These are phyloP conservation scores for Lachancea kluyveri DNA, from an alignment of 805 yeast species.

Conservation along the genomic window DNA sequence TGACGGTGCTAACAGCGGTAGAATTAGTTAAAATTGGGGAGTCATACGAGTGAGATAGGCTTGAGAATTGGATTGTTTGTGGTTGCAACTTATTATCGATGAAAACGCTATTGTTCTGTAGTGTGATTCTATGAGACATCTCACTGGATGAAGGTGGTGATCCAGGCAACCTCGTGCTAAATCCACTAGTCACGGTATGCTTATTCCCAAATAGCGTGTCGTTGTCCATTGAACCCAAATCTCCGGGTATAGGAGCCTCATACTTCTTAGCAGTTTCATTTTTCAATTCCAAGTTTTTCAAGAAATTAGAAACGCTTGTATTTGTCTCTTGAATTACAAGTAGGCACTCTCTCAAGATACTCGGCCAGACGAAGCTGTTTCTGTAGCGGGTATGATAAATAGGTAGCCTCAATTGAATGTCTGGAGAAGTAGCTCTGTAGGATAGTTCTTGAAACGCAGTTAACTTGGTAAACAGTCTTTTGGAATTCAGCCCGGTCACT, in stretches of 20 bases:
- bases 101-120: constrained; percentile 21
- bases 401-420: constrained; percentile 42
- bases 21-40: constrained; percentile 24
- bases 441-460: constrained; percentile 77
- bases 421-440: constrained; percentile 47
- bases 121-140: constrained; percentile 17
- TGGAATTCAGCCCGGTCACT: constrained; percentile 54
- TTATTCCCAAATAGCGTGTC: constrained; percentile 32
- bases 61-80: constrained; percentile 6
- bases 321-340: constrained; percentile 46
- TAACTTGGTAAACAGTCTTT: constrained; percentile 42
- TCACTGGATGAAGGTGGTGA: constrained; percentile 10
- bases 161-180: constrained; percentile 14
- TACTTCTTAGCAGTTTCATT: constrained; percentile 7
- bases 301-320: constrained; percentile 28
- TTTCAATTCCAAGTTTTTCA: constrained; percentile 14
- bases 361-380: constrained; percentile 47
- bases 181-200: constrained; percentile 16
- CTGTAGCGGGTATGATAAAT: constrained; percentile 47
- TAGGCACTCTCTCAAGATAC: constrained; percentile 55
- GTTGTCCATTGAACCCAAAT: constrained; percentile 1
- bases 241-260: constrained; percentile 16
- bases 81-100: constrained; percentile 7
- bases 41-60: constrained; percentile 15
- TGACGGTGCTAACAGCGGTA: constrained; percentile 16